Percentiles rank a stretch among this genome's conserved stretches.
Evolutionary conservation across 1,139 yeast genomes (phyloP).

Genomic region (Kluyveromyces marxianus): DNA sequence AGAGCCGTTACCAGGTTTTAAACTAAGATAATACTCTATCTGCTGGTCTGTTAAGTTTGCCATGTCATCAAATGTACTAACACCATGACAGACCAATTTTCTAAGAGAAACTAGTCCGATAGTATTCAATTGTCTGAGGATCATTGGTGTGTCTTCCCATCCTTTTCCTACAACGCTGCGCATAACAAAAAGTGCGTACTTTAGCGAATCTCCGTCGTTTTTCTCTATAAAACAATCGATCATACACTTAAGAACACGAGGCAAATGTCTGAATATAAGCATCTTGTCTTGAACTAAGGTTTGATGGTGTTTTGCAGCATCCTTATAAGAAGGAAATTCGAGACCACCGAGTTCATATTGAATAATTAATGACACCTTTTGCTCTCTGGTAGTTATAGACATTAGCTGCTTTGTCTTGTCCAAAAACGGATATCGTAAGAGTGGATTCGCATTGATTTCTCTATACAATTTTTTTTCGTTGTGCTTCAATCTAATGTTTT

Average conservation of each 20-base stretch:
- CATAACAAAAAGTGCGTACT: conserved; percentile 31
- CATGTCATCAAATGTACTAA: conserved; percentile 31
- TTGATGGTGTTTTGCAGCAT: conserved; percentile 34
- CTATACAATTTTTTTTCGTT: conserved; percentile 39
- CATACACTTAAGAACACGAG: conserved; percentile 37
- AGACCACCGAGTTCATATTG: conserved; percentile 44
- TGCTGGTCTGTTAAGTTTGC: conserved; percentile 26
- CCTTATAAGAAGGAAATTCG: conserved; percentile 38
- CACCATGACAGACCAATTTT: conserved; percentile 32
- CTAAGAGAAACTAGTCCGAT: conserved; percentile 36
- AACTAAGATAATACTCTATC: conserved; percentile 36
- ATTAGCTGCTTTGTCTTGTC: conserved; percentile 22
- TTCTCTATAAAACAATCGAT: conserved; percentile 37
- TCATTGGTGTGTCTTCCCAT: conserved; percentile 42
- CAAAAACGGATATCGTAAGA: conserved; percentile 31
- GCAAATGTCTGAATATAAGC: conserved; percentile 34
- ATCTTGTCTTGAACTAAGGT: conserved; percentile 38
- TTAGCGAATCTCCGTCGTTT: conserved; percentile 36
- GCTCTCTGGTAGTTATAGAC: conserved; percentile 21
- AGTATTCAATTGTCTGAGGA: conserved; percentile 39
- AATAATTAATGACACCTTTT: conserved; percentile 35
- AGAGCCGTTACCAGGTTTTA: conserved; percentile 35
- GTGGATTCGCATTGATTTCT: conserved; percentile 35
- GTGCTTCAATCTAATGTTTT: conserved; percentile 34
- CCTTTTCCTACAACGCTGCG: conserved; percentile 38